These are phyloP conservation scores for Ceratocystis huliohia DNA, from an alignment of 2,329 filamentous ascomycete species.

Conservation along the genomic window DNA sequence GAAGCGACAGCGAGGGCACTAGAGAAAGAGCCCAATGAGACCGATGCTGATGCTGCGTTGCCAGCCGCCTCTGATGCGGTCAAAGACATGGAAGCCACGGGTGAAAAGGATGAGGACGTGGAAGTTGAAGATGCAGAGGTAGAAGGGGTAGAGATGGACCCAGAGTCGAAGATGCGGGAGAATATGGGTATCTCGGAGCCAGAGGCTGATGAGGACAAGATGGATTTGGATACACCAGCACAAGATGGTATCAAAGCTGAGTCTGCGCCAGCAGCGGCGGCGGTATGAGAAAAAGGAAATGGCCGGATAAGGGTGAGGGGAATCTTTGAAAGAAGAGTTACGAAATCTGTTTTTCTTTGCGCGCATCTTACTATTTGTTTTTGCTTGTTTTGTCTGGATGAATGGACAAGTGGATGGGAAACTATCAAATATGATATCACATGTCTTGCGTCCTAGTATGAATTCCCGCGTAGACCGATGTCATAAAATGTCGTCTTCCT, in stretches of 20 bases:
- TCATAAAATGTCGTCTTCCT: background rate
- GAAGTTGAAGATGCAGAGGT: constrained; percentile 1
- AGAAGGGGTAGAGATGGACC: background rate
- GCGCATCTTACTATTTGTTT: no score
- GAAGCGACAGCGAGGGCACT: background rate
- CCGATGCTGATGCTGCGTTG: background rate
- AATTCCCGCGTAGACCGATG: no score
- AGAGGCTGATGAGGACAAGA: constrained; percentile 6
- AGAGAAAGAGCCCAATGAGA: background rate
- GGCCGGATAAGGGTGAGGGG: background rate
- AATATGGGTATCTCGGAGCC: background rate
- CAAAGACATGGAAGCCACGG: background rate
- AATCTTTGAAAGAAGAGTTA: background rate
- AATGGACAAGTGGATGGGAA: no score
- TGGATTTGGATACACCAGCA: background rate
- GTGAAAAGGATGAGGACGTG: background rate
- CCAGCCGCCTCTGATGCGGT: background rate
- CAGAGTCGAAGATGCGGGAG: no score
- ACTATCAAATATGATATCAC: no score
- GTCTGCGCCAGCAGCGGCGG: background rate
- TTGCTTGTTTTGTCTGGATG: no score
- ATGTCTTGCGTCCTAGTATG: background rate
- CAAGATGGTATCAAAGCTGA: background rate
- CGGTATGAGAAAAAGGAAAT: background rate
- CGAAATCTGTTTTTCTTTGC: no score